Conservation (phyloP, 2,329 filamentous ascomycete species). For the Penicillium hordei region DNA sequence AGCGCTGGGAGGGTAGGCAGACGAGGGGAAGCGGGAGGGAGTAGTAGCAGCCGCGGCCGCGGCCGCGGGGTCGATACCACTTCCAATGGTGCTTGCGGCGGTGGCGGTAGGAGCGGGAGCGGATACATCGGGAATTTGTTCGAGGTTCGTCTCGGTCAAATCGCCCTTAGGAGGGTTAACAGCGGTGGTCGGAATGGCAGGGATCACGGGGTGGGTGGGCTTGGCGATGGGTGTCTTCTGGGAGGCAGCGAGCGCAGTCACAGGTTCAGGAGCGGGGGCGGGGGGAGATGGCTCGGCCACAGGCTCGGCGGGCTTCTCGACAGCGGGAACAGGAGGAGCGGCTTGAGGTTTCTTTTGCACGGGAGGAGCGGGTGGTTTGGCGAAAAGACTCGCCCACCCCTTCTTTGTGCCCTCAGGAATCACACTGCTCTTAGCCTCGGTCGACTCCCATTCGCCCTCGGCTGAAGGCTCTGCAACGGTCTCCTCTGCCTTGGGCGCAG, state of each 20-base stretch:
- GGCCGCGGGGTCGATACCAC: slow-evolving; percentile 74
- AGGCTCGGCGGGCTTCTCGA: slow-evolving; percentile 32
- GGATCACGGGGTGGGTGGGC: slow-evolving; percentile 33
- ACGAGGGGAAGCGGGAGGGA: slow-evolving; percentile 60
- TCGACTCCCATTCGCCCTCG: slow-evolving; percentile 25
- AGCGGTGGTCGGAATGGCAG: slow-evolving; percentile 41
- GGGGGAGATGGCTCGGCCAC: slow-evolving; percentile 44
- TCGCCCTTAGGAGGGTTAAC: slow-evolving; percentile 74
- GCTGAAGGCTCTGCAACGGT: slow-evolving; percentile 28
- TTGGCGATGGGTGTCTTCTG: slow-evolving; percentile 40
- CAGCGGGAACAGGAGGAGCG: slow-evolving; percentile 30
- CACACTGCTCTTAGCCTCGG: slow-evolving; percentile 35
- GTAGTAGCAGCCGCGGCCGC: slow-evolving; percentile 51
- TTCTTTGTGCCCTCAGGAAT: slow-evolving; percentile 45
- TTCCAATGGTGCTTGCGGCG: slow-evolving; percentile 82
- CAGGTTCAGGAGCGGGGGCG: slow-evolving; percentile 46
- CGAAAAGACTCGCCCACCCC: slow-evolving; percentile 73
- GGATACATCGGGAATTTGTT: slow-evolving; percentile 82
- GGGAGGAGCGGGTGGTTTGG: slow-evolving; percentile 57
- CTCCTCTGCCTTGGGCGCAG: slow-evolving; percentile 11
- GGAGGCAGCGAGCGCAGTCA: slow-evolving; percentile 35
- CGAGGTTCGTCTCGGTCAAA: slow-evolving; percentile 87
- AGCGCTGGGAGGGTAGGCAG: slow-evolving; percentile 77
- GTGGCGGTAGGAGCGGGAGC: slow-evolving; percentile 75
- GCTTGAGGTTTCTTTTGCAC: slow-evolving; percentile 51